These are phyloP conservation scores for Trichoderma sp. DNA, from an alignment of 2,329 filamentous ascomycete genomes.

Conservation along the genomic window DNA sequence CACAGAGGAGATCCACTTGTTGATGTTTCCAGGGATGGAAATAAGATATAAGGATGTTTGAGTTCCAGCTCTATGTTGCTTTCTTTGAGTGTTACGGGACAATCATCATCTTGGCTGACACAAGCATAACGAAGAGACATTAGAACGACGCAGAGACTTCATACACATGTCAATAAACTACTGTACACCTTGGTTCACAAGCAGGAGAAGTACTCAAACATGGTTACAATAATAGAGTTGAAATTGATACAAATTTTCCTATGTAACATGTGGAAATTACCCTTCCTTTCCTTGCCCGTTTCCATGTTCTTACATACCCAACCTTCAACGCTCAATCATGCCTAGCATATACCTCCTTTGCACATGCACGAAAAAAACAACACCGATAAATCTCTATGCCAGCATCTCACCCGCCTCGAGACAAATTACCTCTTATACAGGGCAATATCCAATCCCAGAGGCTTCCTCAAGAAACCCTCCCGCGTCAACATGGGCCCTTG, in stretches of 20 bases:
- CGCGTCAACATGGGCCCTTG: conserved; percentile 68
- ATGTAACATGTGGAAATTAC: neutral
- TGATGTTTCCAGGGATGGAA: neutral
- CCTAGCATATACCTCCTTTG: neutral
- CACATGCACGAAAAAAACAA: neutral
- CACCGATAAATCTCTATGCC: neutral
- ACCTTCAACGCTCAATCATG: neutral
- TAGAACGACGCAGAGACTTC: too few species aligned
- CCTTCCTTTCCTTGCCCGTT: neutral
- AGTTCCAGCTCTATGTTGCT: too few species aligned
- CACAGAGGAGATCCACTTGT: conserved; percentile 34
- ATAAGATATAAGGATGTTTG: neutral
- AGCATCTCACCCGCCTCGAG: neutral
- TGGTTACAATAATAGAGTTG: neutral
- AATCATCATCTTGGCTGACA: neutral
- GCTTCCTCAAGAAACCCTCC: conserved; percentile 81
- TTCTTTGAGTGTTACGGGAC: neutral
- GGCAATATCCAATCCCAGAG: conserved; percentile 56
- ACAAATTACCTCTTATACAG: conserved; percentile 27
- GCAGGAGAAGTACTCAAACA: too few species aligned
- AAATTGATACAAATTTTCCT: neutral
- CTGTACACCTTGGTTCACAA: neutral
- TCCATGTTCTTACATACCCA: neutral
- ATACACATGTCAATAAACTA: too few species aligned
- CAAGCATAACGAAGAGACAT: too few species aligned